These are phyloP conservation scores for Petrea volubilis DNA, from an alignment of 257 asterid genomes.

Conservation along the genomic window DNA sequence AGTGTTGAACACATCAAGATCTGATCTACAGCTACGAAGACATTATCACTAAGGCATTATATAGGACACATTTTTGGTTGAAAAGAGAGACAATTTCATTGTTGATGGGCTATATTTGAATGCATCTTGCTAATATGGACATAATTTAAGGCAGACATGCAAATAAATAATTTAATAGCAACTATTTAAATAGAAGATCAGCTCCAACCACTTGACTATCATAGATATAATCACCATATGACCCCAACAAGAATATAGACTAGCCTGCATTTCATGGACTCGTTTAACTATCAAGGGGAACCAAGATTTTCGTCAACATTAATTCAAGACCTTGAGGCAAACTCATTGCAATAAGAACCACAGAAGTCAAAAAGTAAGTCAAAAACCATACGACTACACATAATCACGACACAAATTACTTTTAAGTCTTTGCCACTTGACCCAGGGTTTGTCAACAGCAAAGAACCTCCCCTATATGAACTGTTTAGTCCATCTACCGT, in stretches of 20 bases:
- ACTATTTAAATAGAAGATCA: background rate
- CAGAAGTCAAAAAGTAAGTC: background rate
- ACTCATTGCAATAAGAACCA: background rate
- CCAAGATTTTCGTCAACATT: background rate
- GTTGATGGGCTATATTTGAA: background rate
- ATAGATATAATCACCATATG: background rate
- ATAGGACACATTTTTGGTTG: background rate
- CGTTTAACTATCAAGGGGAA: background rate
- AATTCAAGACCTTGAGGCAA: background rate
- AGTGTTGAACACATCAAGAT: background rate
- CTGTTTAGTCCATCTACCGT: background rate
- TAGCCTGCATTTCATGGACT: background rate
- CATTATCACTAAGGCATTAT: background rate
- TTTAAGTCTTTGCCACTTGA: background rate
- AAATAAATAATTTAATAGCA: background rate
- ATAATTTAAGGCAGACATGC: background rate
- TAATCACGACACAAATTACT: background rate
- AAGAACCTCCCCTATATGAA: background rate
- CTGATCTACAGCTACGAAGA: background rate
- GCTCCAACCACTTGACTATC: background rate
- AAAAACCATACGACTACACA: background rate
- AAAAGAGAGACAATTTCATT: background rate
- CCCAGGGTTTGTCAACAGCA: background rate
- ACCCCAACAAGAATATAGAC: background rate
- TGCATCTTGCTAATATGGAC: background rate